Evolutionary conservation across 2,329 filamentous ascomycete species (phyloP), one percentile per base, ranked within the genome.

Genomic region (Endoconidiophora polonica): DNA sequence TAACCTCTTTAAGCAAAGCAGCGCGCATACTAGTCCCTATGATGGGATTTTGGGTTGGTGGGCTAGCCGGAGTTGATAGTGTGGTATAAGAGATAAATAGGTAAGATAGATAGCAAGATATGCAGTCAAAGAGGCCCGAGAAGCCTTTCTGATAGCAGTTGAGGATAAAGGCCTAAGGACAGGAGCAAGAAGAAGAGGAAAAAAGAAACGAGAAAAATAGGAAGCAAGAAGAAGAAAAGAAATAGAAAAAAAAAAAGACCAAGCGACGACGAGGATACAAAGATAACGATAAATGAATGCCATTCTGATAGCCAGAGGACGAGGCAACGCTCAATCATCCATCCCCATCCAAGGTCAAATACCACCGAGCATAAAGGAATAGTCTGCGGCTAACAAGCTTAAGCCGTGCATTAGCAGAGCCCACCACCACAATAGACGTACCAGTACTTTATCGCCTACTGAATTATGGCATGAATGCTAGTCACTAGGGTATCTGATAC

Each of bases 91-190:
- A 18, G 16, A 18, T 18, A 18, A 18, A 38, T 38, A 14, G 33
- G 12, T 16, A 46, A 39, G 38, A 14, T 37, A 20, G 39, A 22
- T 40, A 3, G 42, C 29, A n/a, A 48, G 9, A 39, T 49, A 37
- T 49, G 47, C 47, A 24, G 24, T n/a, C 40, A 41, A 18, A 45
- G 39, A 41, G 42, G 42, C 48, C 5, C 23, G 18, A 38, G 14
- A 45, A 40, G 24, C 48, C 42, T 46, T 36, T 48, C n/a, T 48
- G 26, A 37, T 39, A 37, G 41, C 29, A 41, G 39, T 26, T 44
- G 47, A 49, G 26, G 40, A 39, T 41, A 42, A 29, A 29, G 46
- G 38, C 24, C 39, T 23, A 42, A 33, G 26, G 7, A 33, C 26
- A 10, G 26, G 7, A 33, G 26, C 29, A 23, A 22, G n/a, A 33